phyloP scores from a whole-genome alignment of 805 yeast genomes.

The Zygoascus flipseniorum region DNA sequence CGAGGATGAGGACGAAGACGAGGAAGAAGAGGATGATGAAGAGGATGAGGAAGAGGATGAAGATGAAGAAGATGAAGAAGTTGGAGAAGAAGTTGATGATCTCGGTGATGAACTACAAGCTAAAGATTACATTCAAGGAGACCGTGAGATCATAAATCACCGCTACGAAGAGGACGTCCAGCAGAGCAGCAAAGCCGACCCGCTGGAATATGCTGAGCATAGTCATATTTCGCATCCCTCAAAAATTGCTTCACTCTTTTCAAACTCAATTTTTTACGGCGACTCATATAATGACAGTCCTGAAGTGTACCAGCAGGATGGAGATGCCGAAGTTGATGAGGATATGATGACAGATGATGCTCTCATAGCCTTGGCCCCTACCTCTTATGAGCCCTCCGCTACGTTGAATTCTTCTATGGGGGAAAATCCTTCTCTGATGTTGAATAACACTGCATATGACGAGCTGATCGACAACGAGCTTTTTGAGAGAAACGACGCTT shows the following conservation, averaged over 20 bases:
- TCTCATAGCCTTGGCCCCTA: not conserved
- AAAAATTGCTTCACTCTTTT: not conserved
- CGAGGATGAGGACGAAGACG: not conserved
- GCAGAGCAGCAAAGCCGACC: not conserved
- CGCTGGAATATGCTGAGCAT: too few species aligned
- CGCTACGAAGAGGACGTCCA: not conserved
- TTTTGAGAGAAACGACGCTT: too few species aligned
- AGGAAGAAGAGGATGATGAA: conserved; percentile 8
- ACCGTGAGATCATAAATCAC: too few species aligned
- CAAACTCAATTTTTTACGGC: conserved; percentile 4
- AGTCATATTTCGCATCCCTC: too few species aligned
- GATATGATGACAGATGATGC: conserved; percentile 1
- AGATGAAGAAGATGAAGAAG: conserved; percentile 1
- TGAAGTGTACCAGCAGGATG: not conserved
- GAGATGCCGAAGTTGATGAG: not conserved
- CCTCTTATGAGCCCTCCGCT: too few species aligned
- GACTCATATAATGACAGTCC: conserved; percentile 5
- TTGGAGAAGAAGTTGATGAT: conserved; percentile 5
- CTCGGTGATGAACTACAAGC: too few species aligned
- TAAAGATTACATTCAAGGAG: too few species aligned
- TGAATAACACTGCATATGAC: too few species aligned
- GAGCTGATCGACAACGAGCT: too few species aligned
- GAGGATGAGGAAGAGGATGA: not conserved
- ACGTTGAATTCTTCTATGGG: too few species aligned
- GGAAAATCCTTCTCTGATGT: too few species aligned